A percentile compares a stretch with the other conserved stretches of the same genome.
phyloP scores from a whole-genome alignment of 2,329 filamentous ascomycete genomes.

The Fusarium subtropicale region DNA sequence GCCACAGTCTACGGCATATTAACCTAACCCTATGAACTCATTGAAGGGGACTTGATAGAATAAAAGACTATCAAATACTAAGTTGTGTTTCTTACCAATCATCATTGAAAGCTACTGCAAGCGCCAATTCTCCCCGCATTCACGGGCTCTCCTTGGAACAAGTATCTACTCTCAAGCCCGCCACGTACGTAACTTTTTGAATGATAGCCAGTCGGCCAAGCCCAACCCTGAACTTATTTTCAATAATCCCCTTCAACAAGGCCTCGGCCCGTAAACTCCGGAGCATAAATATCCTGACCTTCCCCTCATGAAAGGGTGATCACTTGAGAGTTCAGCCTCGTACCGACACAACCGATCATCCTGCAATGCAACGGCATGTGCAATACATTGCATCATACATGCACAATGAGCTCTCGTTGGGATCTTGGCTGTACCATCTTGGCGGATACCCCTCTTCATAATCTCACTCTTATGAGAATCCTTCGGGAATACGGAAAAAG shows the following conservation, averaged over 20 bases:
- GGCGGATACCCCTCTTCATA: constrained; percentile 21
- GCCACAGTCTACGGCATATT: not conserved
- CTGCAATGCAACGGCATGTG: not conserved
- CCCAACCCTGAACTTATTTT: too few relatives aligned
- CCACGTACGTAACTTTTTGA: not conserved
- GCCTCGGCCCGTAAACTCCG: not conserved
- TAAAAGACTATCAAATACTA: not conserved
- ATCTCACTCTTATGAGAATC: constrained; percentile 1
- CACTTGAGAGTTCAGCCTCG: not conserved
- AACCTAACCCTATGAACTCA: not conserved
- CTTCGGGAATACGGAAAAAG: constrained; percentile 19
- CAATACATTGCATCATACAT: constrained; percentile 15
- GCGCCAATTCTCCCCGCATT: not conserved
- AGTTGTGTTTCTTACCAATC: not conserved
- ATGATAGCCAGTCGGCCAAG: too few relatives aligned
- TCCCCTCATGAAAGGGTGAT: not conserved
- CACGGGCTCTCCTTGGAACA: not conserved
- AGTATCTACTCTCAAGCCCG: not conserved
- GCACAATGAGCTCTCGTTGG: not conserved
- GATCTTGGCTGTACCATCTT: constrained; percentile 3
- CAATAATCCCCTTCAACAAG: not conserved
- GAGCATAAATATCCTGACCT: constrained; percentile 1
- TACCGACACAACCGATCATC: not conserved
- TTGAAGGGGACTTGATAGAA: not conserved
- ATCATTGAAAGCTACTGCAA: not conserved